These are phyloP conservation scores for Yarrowia sp. DNA, from an alignment of 805 yeast species.

Conservation along the genomic window DNA sequence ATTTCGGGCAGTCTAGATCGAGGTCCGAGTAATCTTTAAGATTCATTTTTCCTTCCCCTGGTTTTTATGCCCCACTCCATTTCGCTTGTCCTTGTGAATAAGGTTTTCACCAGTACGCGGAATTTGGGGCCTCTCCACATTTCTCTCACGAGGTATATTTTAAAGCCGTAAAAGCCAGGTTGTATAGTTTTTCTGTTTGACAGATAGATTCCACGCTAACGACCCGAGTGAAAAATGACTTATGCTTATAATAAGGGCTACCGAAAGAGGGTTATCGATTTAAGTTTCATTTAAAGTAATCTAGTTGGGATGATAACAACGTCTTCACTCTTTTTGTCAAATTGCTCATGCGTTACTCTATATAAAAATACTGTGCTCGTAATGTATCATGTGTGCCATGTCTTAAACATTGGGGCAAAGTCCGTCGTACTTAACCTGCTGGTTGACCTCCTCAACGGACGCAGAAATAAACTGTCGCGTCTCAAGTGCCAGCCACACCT, in stretches of 20 bases:
- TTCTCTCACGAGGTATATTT: not conserved
- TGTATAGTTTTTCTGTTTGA: too few species aligned
- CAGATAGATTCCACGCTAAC: too few species aligned
- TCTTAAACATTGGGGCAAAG: constrained; percentile 54
- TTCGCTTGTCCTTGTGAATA: not conserved
- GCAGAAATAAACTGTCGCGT: constrained; percentile 82
- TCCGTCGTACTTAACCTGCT: constrained; percentile 60
- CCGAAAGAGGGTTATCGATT: too few species aligned
- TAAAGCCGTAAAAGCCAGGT: too few species aligned
- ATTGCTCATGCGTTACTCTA: constrained; percentile 11
- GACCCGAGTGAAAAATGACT: too few species aligned
- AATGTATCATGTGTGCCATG: not conserved
- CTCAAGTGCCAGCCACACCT: constrained; percentile 89
- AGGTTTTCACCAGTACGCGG: not conserved
- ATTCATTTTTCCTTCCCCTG: not conserved
- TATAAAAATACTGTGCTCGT: constrained; percentile 9
- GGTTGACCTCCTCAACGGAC: constrained; percentile 66
- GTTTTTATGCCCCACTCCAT: not conserved
- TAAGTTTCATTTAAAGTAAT: too few species aligned
- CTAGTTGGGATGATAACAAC: too few species aligned
- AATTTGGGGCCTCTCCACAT: not conserved
- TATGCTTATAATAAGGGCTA: too few species aligned
- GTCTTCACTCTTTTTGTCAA: too few species aligned
- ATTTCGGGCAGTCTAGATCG: not conserved
- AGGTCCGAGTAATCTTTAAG: not conserved